Conservation (phyloP, 177 flowering plant genomes). For the Tripterygium wilfordii region DNA sequence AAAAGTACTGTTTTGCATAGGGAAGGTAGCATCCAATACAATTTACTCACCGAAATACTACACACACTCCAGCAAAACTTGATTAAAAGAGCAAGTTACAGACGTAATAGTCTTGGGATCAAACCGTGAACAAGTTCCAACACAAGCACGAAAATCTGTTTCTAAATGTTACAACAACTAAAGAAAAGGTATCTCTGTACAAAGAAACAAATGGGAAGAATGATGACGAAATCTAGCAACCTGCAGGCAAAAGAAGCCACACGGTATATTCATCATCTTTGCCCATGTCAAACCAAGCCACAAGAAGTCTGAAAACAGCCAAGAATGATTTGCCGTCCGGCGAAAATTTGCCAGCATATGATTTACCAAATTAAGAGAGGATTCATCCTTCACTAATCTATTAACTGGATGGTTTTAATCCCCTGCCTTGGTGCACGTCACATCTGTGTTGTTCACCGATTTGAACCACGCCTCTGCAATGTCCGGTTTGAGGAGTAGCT, state of each 20-base stretch:
- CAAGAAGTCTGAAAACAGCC: conserved; percentile 33
- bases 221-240: too few species aligned
- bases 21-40: too few species aligned
- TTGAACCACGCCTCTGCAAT: conserved; percentile 48
- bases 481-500: conserved; percentile 35
- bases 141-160: too few species aligned
- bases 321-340: conserved; percentile 68
- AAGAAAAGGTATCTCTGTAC: too few species aligned
- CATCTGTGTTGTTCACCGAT: conserved; percentile 30
- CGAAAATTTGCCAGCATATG: conserved; percentile 16
- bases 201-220: too few species aligned
- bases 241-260: conserved; percentile 2
- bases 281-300: conserved; percentile 5
- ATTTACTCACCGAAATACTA: too few species aligned
- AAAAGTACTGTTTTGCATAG: too few species aligned
- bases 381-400: background rate
- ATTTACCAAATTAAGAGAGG: conserved; percentile 1
- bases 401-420: background rate
- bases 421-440: conserved; percentile 1
- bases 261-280: conserved; percentile 3
- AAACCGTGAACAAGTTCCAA: too few species aligned
- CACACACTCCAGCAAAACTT: too few species aligned
- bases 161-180: too few species aligned
- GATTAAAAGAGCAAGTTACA: too few species aligned
- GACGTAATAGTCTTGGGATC: too few species aligned